Evolutionary conservation across 768 basidiomycete genomes (phyloP), one percentile per base, ranked within the genome.

Genomic region (Dendrothele bispora): DNA sequence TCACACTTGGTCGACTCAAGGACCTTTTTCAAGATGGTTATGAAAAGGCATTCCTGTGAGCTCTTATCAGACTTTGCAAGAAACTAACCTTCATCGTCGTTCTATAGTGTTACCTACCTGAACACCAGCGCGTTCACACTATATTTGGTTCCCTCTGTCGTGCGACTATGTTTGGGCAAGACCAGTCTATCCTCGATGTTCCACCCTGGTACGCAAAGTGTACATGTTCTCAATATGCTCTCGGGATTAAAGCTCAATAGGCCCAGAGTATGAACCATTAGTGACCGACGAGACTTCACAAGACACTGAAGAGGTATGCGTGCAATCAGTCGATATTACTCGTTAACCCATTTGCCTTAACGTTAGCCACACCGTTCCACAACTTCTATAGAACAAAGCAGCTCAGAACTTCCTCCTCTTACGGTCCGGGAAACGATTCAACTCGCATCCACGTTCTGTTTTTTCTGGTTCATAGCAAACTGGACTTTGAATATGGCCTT

Each of bases 41-140:
- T 57, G 80, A 86, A 61, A 98, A 97, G 59, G 92, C 92, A 7
- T 98, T 95, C 67, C 71, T 94, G 94, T 74, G 47, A 54, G 70
- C 57, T 20, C 36, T 28, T 15, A n/a, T 85, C 51, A 48, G 41
- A 32, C 38, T 34, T 50, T 20, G 25, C n/a, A 12, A 39, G 17
- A 37, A 4, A 18, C n/a, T 35, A 32, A 32, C 42, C 32, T 20
- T 34, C 22, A n/a, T 11, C 44, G 29, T 22, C 11, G 28, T 14
- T 14, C 42, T n/a, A 36, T 48, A 90, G 89, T 48, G 79, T 91
- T 42, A 95, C 95, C 10, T 98, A 97, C 60, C 71, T 95, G 61
- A 93, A 86, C 67, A 98, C 95, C 1, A 85, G 88, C 52, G 75
- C 91, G n/a, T 98, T 98, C 61, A 69, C 80, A 3, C 57, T 92